Base-by-base conservation (phyloP, 108 stramenopile genomes). In the Seminavis robusta region DNA sequence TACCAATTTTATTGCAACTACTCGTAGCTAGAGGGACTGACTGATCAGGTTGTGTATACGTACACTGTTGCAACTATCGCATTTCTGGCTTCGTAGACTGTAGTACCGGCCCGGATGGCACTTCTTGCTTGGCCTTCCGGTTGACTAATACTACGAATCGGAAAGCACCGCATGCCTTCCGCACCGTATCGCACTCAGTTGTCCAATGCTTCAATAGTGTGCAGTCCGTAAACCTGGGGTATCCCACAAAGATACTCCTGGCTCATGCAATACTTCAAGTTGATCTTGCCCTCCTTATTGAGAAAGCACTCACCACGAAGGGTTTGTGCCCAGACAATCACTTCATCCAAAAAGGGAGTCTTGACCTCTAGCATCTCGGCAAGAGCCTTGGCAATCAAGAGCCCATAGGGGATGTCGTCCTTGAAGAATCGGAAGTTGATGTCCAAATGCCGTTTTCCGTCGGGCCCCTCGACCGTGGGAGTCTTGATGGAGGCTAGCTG, bases 401-500 rank as follows among this genome's bases (percentile, higher is more conserved):
- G 49, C 19, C 76, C 76, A 33, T 73, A 77, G 0, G 76, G 71
- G 10, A 77, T 77, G 46, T 77, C 76, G 47, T 77, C 76, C 3
- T 67, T 69, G 56, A 77, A 77, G 32, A 77, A 77, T 0, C 76
- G 33, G 31, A 61, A 64, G 2, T 56, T 28, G 1, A 52, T 61
- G 34, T 77, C 47, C 56, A 77, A 55, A 0, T 32, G 33, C 34
- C 40, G 61, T 31, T 26, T 47, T 46, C 71, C 71, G 54, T 56
- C 63, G 1, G 67, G 54, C 7, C 65, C 32, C 27, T 58, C 28
- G 25, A 64, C 25, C 10, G 55, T 63, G 5, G 76, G 76, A 23
- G 76, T 77, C 34, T 77, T 77, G 50, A 77, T 77, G 8, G 49
- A 21, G 2, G 52, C 71, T 36, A 77, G 59, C 28, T 70, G 69